Base-by-base conservation (phyloP, 2,329 filamentous ascomycete genomes). In the Phialophora macrospora region DNA sequence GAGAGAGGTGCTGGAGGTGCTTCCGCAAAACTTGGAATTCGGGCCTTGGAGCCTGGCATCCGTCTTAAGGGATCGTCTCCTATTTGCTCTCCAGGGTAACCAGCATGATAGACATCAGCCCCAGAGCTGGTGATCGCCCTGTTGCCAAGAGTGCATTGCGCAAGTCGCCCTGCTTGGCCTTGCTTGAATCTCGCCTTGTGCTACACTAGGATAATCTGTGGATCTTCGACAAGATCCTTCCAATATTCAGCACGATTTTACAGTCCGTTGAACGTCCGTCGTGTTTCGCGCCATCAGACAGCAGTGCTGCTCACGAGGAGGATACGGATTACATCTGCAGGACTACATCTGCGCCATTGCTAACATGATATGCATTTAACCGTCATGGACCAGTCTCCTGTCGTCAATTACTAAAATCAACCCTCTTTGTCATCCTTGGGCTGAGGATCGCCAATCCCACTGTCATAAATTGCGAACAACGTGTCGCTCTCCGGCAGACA, bases 401-500 rank as follows among this genome's bases (percentile, higher is more conserved):
- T 51, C 32, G 22, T 59, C 44, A 59, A 32, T 28, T 20, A 44
- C 46, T 22, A 54, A 54, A n/a, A 4, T 54, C 20, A 54, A 38
- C 46, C 22, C 22, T 92, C 90, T 80, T 96, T 96, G 76, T 98
- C 94, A 76, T 99, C 95, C 83, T 99, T 99, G 54, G 95, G 94
- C 65, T 90, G 91, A 52, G 95, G 95, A 76, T 99, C 95, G 30
- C 92, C 92, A 74, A 99, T 99, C 51, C 95, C 95, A 76, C 97
- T 93, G 79, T 98, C 96, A 64, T 92, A 92, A 77, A 99, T 99
- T 55, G 95, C 94, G 80, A 99, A 99, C 72, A 98, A 80, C 75
- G 92, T 96, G 78, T 99, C 96, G 73, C 92, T 96, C 80, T 99
- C 95, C 0, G 95, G 95, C 70, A 99, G 81, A 79, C 95, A 99